A percentile compares a stretch with the other conserved stretches of the same genome.
Evolutionary conservation across 2,329 filamentous ascomycete species (phyloP).

Genomic region (Fusarium sp.): DNA sequence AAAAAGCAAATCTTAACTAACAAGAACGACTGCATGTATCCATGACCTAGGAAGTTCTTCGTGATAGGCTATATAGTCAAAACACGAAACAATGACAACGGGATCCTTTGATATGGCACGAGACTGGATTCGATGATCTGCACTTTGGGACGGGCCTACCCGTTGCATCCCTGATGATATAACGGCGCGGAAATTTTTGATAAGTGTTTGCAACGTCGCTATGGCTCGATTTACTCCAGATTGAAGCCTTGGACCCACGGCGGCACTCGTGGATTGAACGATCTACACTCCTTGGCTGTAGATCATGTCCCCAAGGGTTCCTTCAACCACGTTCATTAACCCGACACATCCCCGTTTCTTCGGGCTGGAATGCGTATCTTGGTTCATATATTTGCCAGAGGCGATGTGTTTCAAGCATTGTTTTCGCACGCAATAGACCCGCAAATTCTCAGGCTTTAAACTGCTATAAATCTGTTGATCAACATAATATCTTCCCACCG

Average conservation of each 20-base stretch:
- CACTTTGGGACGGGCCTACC: slow-evolving; percentile 28
- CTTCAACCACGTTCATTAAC: neutral
- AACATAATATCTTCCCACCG: neutral
- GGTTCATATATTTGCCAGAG: slow-evolving; percentile 5
- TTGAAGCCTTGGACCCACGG: slow-evolving; percentile 13
- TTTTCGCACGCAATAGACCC: neutral
- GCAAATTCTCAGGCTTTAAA: neutral
- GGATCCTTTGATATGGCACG: slow-evolving; percentile 25
- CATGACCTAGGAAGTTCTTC: slow-evolving; percentile 18
- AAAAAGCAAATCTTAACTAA: slow-evolving; percentile 15
- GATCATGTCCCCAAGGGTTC: slow-evolving; percentile 21
- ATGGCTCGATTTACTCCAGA: slow-evolving; percentile 4
- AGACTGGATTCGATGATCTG: slow-evolving; percentile 6
- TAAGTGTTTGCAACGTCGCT: neutral
- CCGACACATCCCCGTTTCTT: slow-evolving; percentile 6
- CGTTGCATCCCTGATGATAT: slow-evolving; percentile 14
- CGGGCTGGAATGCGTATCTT: slow-evolving; percentile 3
- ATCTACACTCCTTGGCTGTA: slow-evolving; percentile 8
- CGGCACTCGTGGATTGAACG: slow-evolving; percentile 9
- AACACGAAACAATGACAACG: slow-evolving; percentile 13
- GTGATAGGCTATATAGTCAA: slow-evolving; percentile 26
- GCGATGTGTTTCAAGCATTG: neutral
- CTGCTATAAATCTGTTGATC: neutral
- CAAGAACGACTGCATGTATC: slow-evolving; percentile 16
- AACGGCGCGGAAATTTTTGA: neutral